Conservation (phyloP, 2,329 filamentous ascomycete genomes). For the Talaromyces atroroseus region DNA sequence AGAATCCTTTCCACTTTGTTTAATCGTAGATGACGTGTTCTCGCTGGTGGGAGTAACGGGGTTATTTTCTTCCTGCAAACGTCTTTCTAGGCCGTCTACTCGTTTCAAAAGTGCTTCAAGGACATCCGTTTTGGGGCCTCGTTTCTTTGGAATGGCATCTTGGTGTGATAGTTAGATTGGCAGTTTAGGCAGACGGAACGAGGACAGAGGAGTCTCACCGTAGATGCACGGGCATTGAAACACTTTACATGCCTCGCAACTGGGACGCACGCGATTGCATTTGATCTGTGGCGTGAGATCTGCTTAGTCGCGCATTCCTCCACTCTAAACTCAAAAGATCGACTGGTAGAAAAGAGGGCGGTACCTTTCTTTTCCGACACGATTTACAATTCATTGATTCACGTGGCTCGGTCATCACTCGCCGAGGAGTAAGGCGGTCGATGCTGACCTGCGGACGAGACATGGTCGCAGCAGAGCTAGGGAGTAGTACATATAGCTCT, state of each 20-base stretch:
- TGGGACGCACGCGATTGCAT: conserved; percentile 77
- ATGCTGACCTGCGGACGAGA: conserved; percentile 75
- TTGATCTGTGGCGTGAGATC: conserved; percentile 61
- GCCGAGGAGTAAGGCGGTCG: conserved; percentile 67
- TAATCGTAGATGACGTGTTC: conserved; percentile 40
- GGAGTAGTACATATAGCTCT: neutral
- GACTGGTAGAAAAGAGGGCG: conserved; percentile 17
- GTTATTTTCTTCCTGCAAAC: conserved; percentile 63
- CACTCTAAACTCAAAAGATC: no score
- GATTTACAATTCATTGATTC: conserved; percentile 97
- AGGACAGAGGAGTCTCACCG: conserved; percentile 48
- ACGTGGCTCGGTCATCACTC: conserved; percentile 67
- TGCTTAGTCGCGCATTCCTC: neutral
- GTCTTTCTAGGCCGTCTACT: conserved; percentile 77
- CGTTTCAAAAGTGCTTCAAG: conserved; percentile 77
- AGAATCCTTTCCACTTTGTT: conserved; percentile 13
- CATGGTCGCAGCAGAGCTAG: conserved; percentile 39
- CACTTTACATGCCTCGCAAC: conserved; percentile 82
- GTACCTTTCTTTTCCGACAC: conserved; percentile 83
- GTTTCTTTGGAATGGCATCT: conserved; percentile 87
- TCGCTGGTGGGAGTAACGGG: conserved; percentile 38
- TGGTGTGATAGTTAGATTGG: conserved; percentile 5
- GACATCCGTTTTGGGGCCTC: conserved; percentile 85
- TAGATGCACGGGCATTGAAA: conserved; percentile 87
- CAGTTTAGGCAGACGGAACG: neutral